Evolutionary conservation across 2,329 filamentous ascomycete genomes (phyloP), one percentile per base, ranked within the genome.

Genomic region (Calycina herbarum): DNA sequence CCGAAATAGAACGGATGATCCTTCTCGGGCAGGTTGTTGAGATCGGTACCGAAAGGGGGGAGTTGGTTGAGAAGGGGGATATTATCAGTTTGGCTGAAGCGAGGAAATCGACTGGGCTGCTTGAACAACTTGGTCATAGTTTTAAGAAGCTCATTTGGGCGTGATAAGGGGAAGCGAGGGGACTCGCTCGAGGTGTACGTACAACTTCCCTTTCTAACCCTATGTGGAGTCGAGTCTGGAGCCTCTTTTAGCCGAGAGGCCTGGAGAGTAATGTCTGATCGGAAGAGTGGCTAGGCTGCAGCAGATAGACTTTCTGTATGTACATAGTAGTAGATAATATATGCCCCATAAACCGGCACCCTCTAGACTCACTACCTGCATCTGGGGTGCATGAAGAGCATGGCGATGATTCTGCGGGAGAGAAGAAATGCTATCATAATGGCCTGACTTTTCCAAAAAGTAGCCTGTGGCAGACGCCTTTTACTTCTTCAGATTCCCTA

Each of bases 111-210:
- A 97, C 94, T 0, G 92, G 93, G 0, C 83, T 96, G 72, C 77
- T 98, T 62, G 94, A 97, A 78, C 89, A 94, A 76, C 79, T 96
- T 74, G 92, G 93, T 1, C 93, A 98, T 81, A 91, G 90, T 66
- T 83, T 98, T 73, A 97, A 97, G 85, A 96, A 92, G 82, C 79
- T 98, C 76, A 93, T 99, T 13, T 98, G 95, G 95, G 75, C 74
- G n/a, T 76, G 56, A 35, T 48, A 5, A 24, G 61, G 20, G 20
- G 48, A 17, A 61, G 54, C 31, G 54, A 31, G 54, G 54, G 54
- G 54, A 29, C 54, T 27, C 11, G 35, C 20, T 59, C 17, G 57
- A 59, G 57, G 17, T 17, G 27, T 58, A 35, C 54, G n/a, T 31
- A 40, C 38, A 40, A 40, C 45, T 24, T 24, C 7, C n/a, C n/a